Conservation (phyloP, 2,329 filamentous ascomycete species). For the Trichoderma hamatum region DNA sequence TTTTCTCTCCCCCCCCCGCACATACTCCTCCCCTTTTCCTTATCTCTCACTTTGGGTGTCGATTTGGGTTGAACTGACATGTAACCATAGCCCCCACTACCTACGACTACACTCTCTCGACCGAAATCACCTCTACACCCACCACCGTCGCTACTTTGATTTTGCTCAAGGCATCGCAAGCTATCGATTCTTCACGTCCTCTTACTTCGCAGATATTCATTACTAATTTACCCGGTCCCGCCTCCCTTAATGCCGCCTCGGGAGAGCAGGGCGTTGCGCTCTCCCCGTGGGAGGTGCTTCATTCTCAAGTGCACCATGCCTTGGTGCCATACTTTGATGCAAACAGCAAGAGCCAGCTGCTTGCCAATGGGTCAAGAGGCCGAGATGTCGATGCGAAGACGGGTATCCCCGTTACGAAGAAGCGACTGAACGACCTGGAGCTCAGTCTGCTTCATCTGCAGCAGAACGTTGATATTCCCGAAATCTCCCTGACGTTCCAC, state of each 20-base stretch:
- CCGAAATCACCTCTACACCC: constrained; percentile 77
- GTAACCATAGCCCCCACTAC: constrained; percentile 45
- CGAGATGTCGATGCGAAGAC: constrained; percentile 90
- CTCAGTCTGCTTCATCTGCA: constrained; percentile 88
- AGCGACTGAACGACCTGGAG: constrained; percentile 92
- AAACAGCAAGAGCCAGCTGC: constrained; percentile 81
- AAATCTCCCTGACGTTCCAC: constrained; percentile 84
- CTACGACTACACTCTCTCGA: constrained; percentile 78
- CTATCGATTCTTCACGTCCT: constrained; percentile 80
- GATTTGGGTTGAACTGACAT: background rate
- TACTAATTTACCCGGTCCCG: constrained; percentile 84
- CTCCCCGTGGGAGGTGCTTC: constrained; percentile 89
- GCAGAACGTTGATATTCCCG: constrained; percentile 97
- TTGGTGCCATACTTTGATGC: constrained; percentile 97
- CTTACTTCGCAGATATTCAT: constrained; percentile 89
- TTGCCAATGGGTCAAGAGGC: constrained; percentile 65
- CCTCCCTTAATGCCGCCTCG: constrained; percentile 66
- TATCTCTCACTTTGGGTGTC: background rate
- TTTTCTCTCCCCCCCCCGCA: background rate
- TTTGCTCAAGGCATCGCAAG: constrained; percentile 84
- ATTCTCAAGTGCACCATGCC: constrained; percentile 88
- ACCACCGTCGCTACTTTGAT: constrained; percentile 86
- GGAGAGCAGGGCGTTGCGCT: constrained; percentile 71
- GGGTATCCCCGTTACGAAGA: constrained; percentile 95
- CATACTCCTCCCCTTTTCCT: background rate